These are phyloP conservation scores for Alectoria sarmentosa DNA, from an alignment of 495 filamentous ascomycete genomes.

Conservation along the genomic window DNA sequence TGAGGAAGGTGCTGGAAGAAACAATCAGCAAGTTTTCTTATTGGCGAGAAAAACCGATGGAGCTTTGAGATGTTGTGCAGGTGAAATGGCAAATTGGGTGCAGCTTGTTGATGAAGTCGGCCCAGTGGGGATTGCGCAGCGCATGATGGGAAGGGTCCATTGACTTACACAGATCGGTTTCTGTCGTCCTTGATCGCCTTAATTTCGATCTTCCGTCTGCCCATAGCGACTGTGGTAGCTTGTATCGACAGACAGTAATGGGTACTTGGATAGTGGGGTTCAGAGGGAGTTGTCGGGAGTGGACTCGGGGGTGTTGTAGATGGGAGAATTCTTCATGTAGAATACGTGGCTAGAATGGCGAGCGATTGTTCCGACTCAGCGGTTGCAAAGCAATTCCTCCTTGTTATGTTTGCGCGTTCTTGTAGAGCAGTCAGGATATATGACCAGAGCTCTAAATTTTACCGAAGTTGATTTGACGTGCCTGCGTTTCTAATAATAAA, in stretches of 20 bases:
- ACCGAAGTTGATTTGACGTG: conserved; percentile 1
- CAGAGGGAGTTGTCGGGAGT: conserved; percentile 6
- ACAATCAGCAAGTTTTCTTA: conserved; percentile 10
- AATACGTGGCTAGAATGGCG: neutral
- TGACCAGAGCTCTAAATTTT: neutral
- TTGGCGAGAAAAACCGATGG: neutral
- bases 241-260: neutral
- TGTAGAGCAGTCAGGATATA: neutral
- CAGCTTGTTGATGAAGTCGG: conserved; percentile 6
- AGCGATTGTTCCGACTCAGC: neutral
- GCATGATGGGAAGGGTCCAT: neutral
- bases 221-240: conserved; percentile 38
- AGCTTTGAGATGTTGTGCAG: conserved; percentile 9
- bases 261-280: conserved; percentile 5
- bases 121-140: neutral
- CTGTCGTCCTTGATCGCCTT: conserved; percentile 99
- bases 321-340: too few species aligned
- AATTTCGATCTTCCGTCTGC: conserved; percentile 88
- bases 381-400: neutral
- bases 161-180: conserved; percentile 95
- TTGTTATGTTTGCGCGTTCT: neutral
- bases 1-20: conserved; percentile 78
- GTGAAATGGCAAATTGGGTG: conserved; percentile 14
- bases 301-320: conserved; percentile 2
- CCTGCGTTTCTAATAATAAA: conserved; percentile 7